Evolutionary conservation across 202 grass and related monocot genomes (phyloP), one percentile per base, ranked within the genome.

Genomic region (Zoysia matrella): DNA sequence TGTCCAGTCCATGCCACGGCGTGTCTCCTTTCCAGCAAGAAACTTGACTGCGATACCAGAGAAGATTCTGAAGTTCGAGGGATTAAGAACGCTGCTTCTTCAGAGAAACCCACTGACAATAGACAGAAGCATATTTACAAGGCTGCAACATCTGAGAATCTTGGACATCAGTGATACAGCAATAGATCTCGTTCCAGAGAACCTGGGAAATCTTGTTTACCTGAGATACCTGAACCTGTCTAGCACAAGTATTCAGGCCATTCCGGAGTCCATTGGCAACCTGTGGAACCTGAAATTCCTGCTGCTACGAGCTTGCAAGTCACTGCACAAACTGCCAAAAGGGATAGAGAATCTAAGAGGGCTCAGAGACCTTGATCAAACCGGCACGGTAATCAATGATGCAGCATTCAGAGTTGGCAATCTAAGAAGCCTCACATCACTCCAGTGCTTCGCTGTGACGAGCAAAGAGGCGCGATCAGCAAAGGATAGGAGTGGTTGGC

Each of bases 191-290:
- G 78, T 95, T 67, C 90, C 93, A 52, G 88, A 92, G 47, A 88
- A 47, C 8, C 18, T 95, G 80, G 83, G 65, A 46, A 86, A 71
- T 66, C 60, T 94, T 52, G 47, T 94, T 76, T 86, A 92, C 22
- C 60, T 97, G 50, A 90, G 85, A 71, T 88, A 90, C 76, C 73
- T 97, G 56, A 92, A 94, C 65, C 87, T 97, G 56, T 94, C 94
- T 40, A 8, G 47, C n/a, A 88, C 87, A 48, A 84, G 60, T 52
- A 90, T 97, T 76, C 84, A 82, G 11, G 69, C 76, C 11, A 52
- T 94, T 67, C 91, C 94, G 5, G 87, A 85, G 74, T 86, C 87
- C 57, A 84, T 92, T 54, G 76, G 54, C 52, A 82, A 79, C 14
- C 69, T 91, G 75, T 72, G 69, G 69, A 88, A 71, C 83, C 82